Base-by-base conservation (phyloP, 768 basidiomycete species). In the Mycena vitilis region DNA sequence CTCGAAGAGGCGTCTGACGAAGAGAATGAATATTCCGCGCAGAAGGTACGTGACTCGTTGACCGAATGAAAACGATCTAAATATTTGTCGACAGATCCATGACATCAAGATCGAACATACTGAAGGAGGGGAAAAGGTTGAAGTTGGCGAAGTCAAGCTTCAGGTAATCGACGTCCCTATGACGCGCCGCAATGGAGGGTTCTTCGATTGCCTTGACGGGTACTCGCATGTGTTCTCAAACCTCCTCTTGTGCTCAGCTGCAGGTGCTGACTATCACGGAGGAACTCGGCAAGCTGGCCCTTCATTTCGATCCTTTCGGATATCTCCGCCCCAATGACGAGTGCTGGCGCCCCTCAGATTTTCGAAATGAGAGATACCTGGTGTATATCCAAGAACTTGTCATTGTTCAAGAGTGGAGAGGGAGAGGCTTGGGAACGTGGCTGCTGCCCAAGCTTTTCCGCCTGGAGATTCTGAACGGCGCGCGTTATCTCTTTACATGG, bases 191-290 rank as follows among this genome's bases (percentile, higher is more conserved):
- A 34, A 45, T 34, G 47, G 44, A 2, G 65, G 55, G 13, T 68
- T 68, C 20, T 68, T 68, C 25, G 56, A 58, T 2, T 68, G 55
- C 40, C 34, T 68, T 4, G 55, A 68, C n/a, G 66, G 58, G 44
- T 59, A 58, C 57, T 52, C 66, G 5, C 55, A 53, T 54, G 61
- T 68, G 38, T n/a, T 60, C 40, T 40, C 6, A 30, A 9, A 23
- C 44, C 25, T 5, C 30, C 5, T 4, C 57, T 2, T 34, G 23
- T 25, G 6, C 25, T 57, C n/a, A n/a, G n/a, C n/a, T n/a, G n/a
- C n/a, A n/a, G n/a, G 1, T 15, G 30, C 11, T 61, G 4, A 49
- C 61, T 38, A n/a, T n/a, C 15, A 16, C 49, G n/a, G 53, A 68
- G 60, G 66, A 68, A 8, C 60, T 68, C 22, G 66, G 13, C 5